Conservation (phyloP, 129 eudicot genomes). For the Helianthus tuberosus region DNA sequence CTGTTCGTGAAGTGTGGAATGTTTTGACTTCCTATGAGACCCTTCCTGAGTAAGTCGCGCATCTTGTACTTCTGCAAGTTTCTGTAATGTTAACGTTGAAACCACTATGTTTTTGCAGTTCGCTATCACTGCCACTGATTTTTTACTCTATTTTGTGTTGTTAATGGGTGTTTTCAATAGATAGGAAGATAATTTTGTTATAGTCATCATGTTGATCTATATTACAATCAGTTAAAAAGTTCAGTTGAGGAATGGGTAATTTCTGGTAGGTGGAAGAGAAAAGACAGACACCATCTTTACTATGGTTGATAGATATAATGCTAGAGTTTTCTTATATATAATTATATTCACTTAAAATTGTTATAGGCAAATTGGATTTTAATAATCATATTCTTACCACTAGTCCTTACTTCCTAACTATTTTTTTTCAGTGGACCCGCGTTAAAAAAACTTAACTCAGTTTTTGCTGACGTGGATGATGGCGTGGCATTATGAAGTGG, state of each 20-base stretch:
- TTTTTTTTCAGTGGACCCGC: too few species aligned
- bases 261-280: conserved; percentile 7
- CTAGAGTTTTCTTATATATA: conserved; percentile 11
- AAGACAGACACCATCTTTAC: conserved; percentile 11
- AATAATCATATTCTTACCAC: too few species aligned
- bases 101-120: not conserved
- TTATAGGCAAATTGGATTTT: too few species aligned
- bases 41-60: conserved; percentile 83
- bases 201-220: conserved; percentile 8
- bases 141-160: not conserved
- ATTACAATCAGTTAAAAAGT: conserved; percentile 12
- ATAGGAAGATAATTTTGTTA: conserved; percentile 2
- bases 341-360: not conserved
- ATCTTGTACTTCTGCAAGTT: conserved; percentile 17
- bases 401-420: too few species aligned
- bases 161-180: conserved; percentile 10
- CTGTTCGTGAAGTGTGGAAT: conserved; percentile 97
- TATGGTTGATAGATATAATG: conserved; percentile 22
- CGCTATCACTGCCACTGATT: not conserved
- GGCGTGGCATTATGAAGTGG: too few species aligned
- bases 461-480: too few species aligned
- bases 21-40: conserved; percentile 90
- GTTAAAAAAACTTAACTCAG: too few species aligned
- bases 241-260: conserved; percentile 12
- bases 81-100: not conserved